phyloP scores from a whole-genome alignment of 139 green algal genomes.

The Tetratostichococcus sp. region DNA sequence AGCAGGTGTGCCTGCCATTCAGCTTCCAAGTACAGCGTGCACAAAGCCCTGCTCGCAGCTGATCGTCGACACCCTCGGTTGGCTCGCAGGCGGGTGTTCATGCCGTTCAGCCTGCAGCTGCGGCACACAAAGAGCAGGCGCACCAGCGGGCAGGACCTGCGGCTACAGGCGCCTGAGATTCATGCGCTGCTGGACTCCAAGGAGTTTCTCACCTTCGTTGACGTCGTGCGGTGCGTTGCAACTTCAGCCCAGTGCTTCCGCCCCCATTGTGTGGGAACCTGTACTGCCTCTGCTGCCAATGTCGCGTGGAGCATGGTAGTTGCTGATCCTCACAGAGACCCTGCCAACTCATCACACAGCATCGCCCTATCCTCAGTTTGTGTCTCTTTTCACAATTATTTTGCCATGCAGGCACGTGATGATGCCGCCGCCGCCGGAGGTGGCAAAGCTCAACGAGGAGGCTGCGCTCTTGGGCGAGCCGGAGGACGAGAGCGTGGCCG shows the following conservation, averaged over 20 bases:
- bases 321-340: no score
- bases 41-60: no score
- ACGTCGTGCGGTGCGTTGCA: slow-evolving; percentile 26
- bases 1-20: no score
- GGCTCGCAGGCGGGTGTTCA: slow-evolving; percentile 34
- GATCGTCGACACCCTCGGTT: no score
- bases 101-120: slow-evolving; percentile 46
- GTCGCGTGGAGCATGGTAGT: no score
- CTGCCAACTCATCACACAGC: no score
- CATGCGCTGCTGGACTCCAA: slow-evolving; percentile 48
- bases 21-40: no score
- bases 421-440: slow-evolving; percentile 11
- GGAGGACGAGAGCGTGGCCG: slow-evolving; percentile 19
- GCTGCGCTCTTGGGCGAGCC: slow-evolving; percentile 20
- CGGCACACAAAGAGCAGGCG: slow-evolving; percentile 25
- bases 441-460: slow-evolving; percentile 19
- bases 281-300: no score
- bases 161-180: slow-evolving; percentile 36
- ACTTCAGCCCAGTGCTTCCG: no score
- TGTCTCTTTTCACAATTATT: no score
- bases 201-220: slow-evolving; percentile 65
- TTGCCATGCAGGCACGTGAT: background rate
- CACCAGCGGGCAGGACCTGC: slow-evolving; percentile 17
- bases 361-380: no score
- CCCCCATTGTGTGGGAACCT: no score